phyloP scores from a whole-genome alignment of 768 basidiomycete genomes.

The Auriscalpium orientale region DNA sequence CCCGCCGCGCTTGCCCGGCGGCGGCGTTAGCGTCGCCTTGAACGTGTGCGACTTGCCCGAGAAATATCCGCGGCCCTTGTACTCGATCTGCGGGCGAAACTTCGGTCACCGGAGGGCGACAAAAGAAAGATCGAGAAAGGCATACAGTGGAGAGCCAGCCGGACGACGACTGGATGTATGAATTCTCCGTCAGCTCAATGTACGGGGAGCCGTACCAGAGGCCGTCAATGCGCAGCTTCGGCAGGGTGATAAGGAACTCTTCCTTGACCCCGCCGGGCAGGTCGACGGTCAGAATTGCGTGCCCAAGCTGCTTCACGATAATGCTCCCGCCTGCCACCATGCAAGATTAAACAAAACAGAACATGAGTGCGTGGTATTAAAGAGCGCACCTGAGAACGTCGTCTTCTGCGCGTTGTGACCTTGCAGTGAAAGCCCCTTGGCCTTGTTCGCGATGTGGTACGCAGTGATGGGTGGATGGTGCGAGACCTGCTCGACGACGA shows the following conservation, averaged over 20 bases:
- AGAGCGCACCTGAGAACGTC: slow-evolving; percentile 63
- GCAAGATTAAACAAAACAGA: too few species aligned
- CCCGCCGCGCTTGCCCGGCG: slow-evolving; percentile 20
- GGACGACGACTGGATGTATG: slow-evolving; percentile 64
- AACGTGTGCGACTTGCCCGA: slow-evolving; percentile 88
- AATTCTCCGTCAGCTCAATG: slow-evolving; percentile 82
- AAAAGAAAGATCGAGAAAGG: not conserved
- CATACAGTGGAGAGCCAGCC: slow-evolving; percentile 51
- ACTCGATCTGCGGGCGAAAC: slow-evolving; percentile 52
- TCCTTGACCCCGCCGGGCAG: slow-evolving; percentile 49
- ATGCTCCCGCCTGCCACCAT: slow-evolving; percentile 48
- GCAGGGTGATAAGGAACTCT: slow-evolving; percentile 86
- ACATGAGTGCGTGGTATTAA: not conserved
- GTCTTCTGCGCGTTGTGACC: slow-evolving; percentile 97
- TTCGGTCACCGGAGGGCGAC: not conserved
- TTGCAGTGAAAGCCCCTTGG: slow-evolving; percentile 65
- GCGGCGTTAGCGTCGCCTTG: slow-evolving; percentile 68
- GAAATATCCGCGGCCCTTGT: slow-evolving; percentile 96
- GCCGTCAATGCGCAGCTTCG: slow-evolving; percentile 87
- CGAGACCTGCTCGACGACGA: slow-evolving; percentile 93
- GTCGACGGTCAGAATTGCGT: slow-evolving; percentile 72
- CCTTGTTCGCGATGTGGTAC: slow-evolving; percentile 77
- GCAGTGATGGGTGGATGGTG: slow-evolving; percentile 90
- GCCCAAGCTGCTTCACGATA: slow-evolving; percentile 92
- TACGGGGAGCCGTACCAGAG: slow-evolving; percentile 88